Evolutionary conservation across 257 asterid genomes (phyloP).

Genomic region (Nyctanthes arbortristis): DNA sequence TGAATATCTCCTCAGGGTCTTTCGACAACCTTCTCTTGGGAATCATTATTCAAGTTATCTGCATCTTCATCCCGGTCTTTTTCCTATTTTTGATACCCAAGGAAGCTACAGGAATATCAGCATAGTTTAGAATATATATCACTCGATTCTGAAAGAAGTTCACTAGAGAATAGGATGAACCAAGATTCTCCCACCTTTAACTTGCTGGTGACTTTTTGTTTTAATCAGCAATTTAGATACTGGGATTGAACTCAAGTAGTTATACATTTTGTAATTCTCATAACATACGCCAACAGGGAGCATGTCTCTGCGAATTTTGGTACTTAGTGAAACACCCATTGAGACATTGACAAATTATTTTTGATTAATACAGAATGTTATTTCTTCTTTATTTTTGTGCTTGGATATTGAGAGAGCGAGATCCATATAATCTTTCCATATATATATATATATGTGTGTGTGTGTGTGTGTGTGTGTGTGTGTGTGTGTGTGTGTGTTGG

Average conservation of each 20-base stretch:
- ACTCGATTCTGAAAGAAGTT: not conserved
- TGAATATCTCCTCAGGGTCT: constrained; percentile 85
- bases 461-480: too few species aligned
- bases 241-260: constrained; percentile 1
- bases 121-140: constrained; percentile 41
- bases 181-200: not conserved
- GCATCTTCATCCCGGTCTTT: constrained; percentile 59
- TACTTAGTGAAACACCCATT: not conserved
- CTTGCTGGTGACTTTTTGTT: constrained; percentile 24
- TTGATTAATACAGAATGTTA: not conserved
- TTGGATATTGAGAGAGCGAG: too few species aligned
- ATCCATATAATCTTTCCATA: too few species aligned
- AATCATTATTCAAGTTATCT: constrained; percentile 58
- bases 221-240: constrained; percentile 24
- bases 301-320: not conserved
- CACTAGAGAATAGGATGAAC: constrained; percentile 11
- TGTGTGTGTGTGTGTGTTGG: too few species aligned
- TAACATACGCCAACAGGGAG: not conserved
- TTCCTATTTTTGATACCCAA: constrained; percentile 83
- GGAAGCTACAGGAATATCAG: constrained; percentile 80
- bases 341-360: not conserved
- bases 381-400: too few species aligned
- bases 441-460: too few species aligned
- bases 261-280: not conserved
- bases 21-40: constrained; percentile 67